Evolutionary conservation across 148 eudicot species (phyloP).

Genomic region (Diospyros lotus): DNA sequence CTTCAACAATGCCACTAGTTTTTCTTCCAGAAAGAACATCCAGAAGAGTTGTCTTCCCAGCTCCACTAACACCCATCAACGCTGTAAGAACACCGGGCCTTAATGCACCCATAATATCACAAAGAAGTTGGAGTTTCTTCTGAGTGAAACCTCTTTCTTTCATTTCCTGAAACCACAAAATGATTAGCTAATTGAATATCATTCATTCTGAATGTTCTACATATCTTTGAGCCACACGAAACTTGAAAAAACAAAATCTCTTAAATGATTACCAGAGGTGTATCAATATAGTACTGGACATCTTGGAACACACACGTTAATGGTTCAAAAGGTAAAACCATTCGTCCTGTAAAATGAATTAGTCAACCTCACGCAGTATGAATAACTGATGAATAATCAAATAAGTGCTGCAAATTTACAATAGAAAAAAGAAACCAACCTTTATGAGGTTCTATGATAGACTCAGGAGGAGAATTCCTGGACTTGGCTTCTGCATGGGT

Average conservation of each 20-base stretch:
- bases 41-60: slow-evolving; percentile 93
- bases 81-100: slow-evolving; percentile 88
- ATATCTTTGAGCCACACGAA: background rate
- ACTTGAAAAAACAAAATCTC: background rate
- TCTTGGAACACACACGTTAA: slow-evolving; percentile 50
- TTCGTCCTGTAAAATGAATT: slow-evolving; percentile 42
- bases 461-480: slow-evolving; percentile 1
- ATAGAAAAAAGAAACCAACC: slow-evolving; percentile 18
- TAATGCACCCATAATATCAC: slow-evolving; percentile 66
- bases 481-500: slow-evolving; percentile 3
- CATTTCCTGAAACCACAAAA: slow-evolving; percentile 52
- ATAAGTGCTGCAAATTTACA: background rate
- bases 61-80: slow-evolving; percentile 92
- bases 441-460: slow-evolving; percentile 20
- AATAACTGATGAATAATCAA: background rate
- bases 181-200: background rate
- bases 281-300: slow-evolving; percentile 67
- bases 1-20: slow-evolving; percentile 70
- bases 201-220: background rate
- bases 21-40: slow-evolving; percentile 90
- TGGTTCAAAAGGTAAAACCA: slow-evolving; percentile 76
- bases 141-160: slow-evolving; percentile 52
- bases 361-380: background rate
- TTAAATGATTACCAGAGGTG: slow-evolving; percentile 43
- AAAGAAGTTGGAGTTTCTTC: slow-evolving; percentile 60